These are phyloP conservation scores for Waltergamsia citrina DNA, from an alignment of 2,329 filamentous ascomycete genomes.

Conservation along the genomic window DNA sequence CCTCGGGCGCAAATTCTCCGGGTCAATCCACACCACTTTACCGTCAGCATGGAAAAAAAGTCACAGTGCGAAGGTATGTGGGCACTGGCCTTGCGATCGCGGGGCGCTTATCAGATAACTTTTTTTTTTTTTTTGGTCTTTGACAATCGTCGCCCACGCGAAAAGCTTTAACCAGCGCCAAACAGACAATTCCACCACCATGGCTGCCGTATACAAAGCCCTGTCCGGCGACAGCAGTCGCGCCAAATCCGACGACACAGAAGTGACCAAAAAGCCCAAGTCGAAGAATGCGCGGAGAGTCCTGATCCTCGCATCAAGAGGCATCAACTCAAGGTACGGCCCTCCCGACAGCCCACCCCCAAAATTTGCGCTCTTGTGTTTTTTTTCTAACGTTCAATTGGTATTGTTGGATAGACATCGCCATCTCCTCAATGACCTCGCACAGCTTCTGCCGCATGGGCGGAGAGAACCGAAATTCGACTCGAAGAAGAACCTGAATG, in stretches of 20 bases:
- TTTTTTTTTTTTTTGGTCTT: too few species aligned
- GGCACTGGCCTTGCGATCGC: too few species aligned
- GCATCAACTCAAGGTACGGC: conserved; percentile 73
- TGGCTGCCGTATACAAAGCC: conserved; percentile 70
- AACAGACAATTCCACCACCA: conserved; percentile 28
- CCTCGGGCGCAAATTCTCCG: conserved; percentile 3
- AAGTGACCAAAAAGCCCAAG: conserved; percentile 40
- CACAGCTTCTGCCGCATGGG: conserved; percentile 80
- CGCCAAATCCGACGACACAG: too few species aligned
- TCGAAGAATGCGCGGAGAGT: conserved; percentile 66
- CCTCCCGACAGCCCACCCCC: not conserved
- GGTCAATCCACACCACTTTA: not conserved
- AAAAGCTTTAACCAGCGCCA: too few species aligned
- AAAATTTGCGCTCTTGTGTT: conserved; percentile 7
- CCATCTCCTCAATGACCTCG: conserved; percentile 83
- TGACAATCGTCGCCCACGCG: too few species aligned
- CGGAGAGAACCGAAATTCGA: conserved; percentile 96
- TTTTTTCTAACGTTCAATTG: conserved; percentile 2
- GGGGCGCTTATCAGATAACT: too few species aligned
- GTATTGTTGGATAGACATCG: conserved; percentile 56
- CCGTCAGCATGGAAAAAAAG: not conserved
- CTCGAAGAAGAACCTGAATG: conserved; percentile 78
- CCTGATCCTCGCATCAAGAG: conserved; percentile 83
- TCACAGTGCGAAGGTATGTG: too few species aligned
- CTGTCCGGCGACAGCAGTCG: conserved; percentile 51